phyloP scores from a whole-genome alignment of 2,329 filamentous ascomycete genomes.

The Fusarium fracticaudum region DNA sequence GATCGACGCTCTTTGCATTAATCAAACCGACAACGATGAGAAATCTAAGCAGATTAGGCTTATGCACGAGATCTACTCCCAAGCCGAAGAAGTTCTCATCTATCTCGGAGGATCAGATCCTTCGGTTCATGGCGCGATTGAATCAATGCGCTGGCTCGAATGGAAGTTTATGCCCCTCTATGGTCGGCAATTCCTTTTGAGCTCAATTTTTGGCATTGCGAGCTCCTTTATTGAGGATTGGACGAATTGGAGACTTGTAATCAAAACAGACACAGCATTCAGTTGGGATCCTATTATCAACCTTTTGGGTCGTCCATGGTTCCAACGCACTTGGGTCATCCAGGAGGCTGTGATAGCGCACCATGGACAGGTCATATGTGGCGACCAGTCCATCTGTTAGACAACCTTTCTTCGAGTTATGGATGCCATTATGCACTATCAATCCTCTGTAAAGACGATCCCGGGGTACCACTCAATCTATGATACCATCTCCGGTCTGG shows the following conservation, averaged over 20 bases:
- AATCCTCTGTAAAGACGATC: accelerated
- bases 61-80: not conserved
- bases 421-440: accelerated
- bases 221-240: not conserved
- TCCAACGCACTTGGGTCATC: not conserved
- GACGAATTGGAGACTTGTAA: too few relatives aligned
- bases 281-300: not conserved
- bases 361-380: not conserved
- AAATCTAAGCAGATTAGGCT: accelerated
- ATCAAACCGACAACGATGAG: accelerated
- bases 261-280: too few relatives aligned
- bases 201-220: accelerated
- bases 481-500: accelerated
- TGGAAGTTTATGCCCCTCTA: not conserved
- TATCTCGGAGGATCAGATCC: not conserved
- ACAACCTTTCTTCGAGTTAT: accelerated
- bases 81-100: accelerated
- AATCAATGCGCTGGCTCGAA: not conserved
- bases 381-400: accelerated
- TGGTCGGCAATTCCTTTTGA: accelerated
- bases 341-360: not conserved
- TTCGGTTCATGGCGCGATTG: accelerated
- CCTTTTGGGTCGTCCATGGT: not conserved
- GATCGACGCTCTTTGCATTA: not conserved
- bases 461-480: accelerated